Evolutionary conservation across 805 yeast genomes (phyloP), one percentile per base, ranked within the genome.

Genomic region (Ogataea dorogensis): DNA sequence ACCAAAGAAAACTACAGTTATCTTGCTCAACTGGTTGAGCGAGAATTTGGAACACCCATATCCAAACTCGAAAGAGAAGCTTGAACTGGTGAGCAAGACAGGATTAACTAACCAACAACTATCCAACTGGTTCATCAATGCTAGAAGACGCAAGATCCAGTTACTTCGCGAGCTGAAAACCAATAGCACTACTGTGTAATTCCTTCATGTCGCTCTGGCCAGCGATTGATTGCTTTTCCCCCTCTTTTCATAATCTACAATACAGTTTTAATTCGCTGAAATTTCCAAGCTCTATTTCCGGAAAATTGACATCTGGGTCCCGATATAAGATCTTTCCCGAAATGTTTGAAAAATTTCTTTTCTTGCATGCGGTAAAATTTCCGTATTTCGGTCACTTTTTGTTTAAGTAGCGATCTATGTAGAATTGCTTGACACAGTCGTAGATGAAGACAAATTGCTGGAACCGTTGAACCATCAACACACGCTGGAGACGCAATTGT

Each of bases 101-200:
- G 81, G 81, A 1, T 67, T 76, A 54, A 70, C 72, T 43, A 71
- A 71, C 50, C 81, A 76, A 51, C 81, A 76, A 47, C 63, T 76
- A 41, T 67, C 75, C 42, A 76, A 76, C 49, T 76, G 81, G 81
- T 76, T 76, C 47, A 76, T 76, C 50, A 76, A 76, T 53, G 81
- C 81, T 12, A 65, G 81, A 56, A 62, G 81, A 51, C 61, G 81
- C 46, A 76, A 75, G 54, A 73, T 77, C 33, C 74, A 71, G 53
- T 50, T 58, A 28, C 59, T 75, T 43, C 68, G 72, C 48, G 73
- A 72, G 43, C 46, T 55, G 19, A 52, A 53, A 30, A 28, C 53
- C 27, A 58, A 56, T 40, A 49, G 51, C 30, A 46, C 51, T 16
- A 44, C 47, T 10, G 43, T 44, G 17, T 43, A 31, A 30, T 16